Conservation (phyloP, 2,329 filamentous ascomycete genomes). For the Microthyrium microscopicum region DNA sequence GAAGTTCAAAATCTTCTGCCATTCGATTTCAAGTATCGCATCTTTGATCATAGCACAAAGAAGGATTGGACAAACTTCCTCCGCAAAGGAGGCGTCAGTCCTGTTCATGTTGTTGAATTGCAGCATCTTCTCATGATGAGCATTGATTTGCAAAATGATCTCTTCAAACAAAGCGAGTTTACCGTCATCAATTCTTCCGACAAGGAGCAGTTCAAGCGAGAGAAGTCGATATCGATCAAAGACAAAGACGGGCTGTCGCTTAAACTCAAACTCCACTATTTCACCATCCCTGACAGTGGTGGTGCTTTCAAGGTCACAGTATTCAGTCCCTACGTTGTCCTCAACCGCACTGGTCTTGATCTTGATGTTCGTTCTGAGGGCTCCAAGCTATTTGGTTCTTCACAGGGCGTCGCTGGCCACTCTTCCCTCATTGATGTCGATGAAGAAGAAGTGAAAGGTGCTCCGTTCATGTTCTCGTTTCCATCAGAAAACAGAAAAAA, state of each 20-base stretch:
- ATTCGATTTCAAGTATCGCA: slow-evolving; percentile 97
- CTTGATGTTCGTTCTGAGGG: slow-evolving; percentile 72
- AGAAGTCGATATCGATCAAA: slow-evolving; percentile 63
- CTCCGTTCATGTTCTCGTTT: slow-evolving; percentile 95
- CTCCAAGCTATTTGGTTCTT: slow-evolving; percentile 77
- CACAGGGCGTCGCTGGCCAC: slow-evolving; percentile 71
- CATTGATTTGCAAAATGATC: slow-evolving; percentile 90
- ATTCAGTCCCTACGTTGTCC: slow-evolving; percentile 83
- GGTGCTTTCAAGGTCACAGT: slow-evolving; percentile 93
- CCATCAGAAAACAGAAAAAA: slow-evolving; percentile 80
- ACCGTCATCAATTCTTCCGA: slow-evolving; percentile 87
- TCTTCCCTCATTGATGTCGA: slow-evolving; percentile 40
- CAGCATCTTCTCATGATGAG: slow-evolving; percentile 86
- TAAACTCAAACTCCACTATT: slow-evolving; percentile 79
- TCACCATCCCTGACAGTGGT: slow-evolving; percentile 73
- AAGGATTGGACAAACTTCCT: slow-evolving; percentile 99
- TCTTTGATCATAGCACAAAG: slow-evolving; percentile 96
- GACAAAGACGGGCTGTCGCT: slow-evolving; percentile 68
- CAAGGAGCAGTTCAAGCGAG: slow-evolving; percentile 75
- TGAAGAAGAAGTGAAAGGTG: slow-evolving; percentile 49
- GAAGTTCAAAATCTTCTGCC: slow-evolving; percentile 89
- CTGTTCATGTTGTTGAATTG: slow-evolving; percentile 90
- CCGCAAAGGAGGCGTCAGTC: slow-evolving; percentile 88
- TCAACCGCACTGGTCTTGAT: slow-evolving; percentile 88
- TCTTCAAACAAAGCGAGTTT: slow-evolving; percentile 90